Base-by-base conservation (phyloP, 139 green algal species). In the Limnomonas spitsbergensis region DNA sequence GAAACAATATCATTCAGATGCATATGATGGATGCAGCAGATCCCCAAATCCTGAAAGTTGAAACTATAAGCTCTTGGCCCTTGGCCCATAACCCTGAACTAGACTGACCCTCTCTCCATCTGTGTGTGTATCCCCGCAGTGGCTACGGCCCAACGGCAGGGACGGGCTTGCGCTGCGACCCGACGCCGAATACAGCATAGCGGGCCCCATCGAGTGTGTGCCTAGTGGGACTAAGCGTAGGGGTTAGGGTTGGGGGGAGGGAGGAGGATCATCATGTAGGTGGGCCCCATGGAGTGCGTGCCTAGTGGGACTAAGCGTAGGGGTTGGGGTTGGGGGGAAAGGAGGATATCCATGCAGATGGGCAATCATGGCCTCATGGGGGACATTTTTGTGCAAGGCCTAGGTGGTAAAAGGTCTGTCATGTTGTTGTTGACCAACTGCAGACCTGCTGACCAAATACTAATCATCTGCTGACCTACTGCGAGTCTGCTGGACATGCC, bases 71-170 rank as follows among this genome's bases (percentile, higher is more conserved):
- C n/a, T n/a, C n/a, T n/a, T n/a, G n/a, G n/a, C n/a, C n/a, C n/a
- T n/a, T n/a, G n/a, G n/a, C n/a, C n/a, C n/a, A n/a, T n/a, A n/a
- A n/a, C n/a, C n/a, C n/a, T n/a, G n/a, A n/a, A n/a, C n/a, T n/a
- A n/a, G n/a, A n/a, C n/a, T n/a, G n/a, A n/a, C n/a, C n/a, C n/a
- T n/a, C n/a, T n/a, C n/a, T n/a, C n/a, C n/a, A n/a, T n/a, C n/a
- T n/a, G n/a, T n/a, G n/a, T n/a, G n/a, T n/a, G n/a, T n/a, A n/a
- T n/a, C n/a, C n/a, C n/a, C n/a, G 14, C 47, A 61, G 1, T 90
- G 86, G 86, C 70, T 87, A 20, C 69, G 80, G 67, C 56, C 42
- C 4, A 79, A 87, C 34, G 80, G 84, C 26, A 56, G 7, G 4
- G 68, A 83, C 53, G 66, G 76, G 47, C 73, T 86, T 31, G 69